phyloP scores from a whole-genome alignment of 805 yeast species.

The Zygosaccharomyces lentus region DNA sequence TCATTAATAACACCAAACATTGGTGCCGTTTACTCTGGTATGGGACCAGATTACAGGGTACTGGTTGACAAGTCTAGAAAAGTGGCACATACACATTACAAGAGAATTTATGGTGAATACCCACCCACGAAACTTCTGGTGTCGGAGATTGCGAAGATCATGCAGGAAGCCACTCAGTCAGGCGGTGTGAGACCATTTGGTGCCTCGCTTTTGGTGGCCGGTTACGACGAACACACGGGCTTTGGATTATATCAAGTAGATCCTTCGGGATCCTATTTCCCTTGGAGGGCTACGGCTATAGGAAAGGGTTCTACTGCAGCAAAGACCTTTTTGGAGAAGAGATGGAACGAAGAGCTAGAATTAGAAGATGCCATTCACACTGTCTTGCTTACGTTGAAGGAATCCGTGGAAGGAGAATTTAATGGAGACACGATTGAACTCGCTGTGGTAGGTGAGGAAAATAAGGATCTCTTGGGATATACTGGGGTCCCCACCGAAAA shows the following conservation, averaged over 20 bases:
- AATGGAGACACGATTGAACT: conserved; percentile 95
- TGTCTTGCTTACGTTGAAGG: conserved; percentile 89
- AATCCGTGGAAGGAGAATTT: conserved; percentile 96
- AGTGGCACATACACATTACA: conserved; percentile 87
- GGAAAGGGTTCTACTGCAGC: conserved; percentile 97
- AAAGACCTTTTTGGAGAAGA: conserved; percentile 91
- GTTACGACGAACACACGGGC: conserved; percentile 72
- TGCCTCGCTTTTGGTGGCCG: conserved; percentile 89
- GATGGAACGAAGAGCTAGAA: conserved; percentile 97
- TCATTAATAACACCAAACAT: conserved; percentile 87
- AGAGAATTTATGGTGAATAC: conserved; percentile 90
- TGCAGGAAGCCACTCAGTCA: conserved; percentile 98
- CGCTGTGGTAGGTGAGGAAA: conserved; percentile 77
- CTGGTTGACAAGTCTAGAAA: conserved; percentile 91
- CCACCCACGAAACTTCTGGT: conserved; percentile 95
- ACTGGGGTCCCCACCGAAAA: conserved; percentile 69
- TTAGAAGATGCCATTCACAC: conserved; percentile 97
- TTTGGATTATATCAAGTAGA: conserved; percentile 93
- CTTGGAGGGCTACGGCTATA: conserved; percentile 99
- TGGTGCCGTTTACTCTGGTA: conserved; percentile 95
- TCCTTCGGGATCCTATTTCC: conserved; percentile 96
- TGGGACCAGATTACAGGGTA: conserved; percentile 98
- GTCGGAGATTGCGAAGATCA: conserved; percentile 89
- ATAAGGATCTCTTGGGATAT: conserved; percentile 77
- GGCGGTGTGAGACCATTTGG: conserved; percentile 99